Evolutionary conservation across 768 basidiomycete species (phyloP), one percentile per base, ranked within the genome.

Genomic region (Boletus sp.): DNA sequence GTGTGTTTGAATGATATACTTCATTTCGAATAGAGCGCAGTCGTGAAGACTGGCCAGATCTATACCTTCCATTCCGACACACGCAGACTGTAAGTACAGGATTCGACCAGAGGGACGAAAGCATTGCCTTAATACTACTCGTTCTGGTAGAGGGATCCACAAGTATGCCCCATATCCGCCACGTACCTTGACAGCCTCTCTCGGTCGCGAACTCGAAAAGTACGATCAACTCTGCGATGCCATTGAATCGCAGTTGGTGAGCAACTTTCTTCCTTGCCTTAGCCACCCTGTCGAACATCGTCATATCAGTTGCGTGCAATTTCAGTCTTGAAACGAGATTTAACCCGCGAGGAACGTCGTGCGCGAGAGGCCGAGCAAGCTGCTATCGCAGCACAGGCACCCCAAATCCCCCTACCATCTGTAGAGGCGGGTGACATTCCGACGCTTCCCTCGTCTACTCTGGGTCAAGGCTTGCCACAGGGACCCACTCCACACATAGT

Each of bases 191-290:
- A 83, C 80, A 4, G 74, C 82, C 4, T 77, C 85, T 17, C 75
- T 93, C 33, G 85, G 88, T 15, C 81, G 81, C 35, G 88, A 90
- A 63, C 74, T 90, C 4, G 88, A 91, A 65, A 85, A 81, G 63
- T 92, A 87, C 60, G 88, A 92, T 63, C 87, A 90, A 61, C 57
- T 90, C 5, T 89, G 88, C 62, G 90, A 93, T 64, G 75, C 83
- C 2, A 82, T 93, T 47, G 90, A 92, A 67, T 79, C 83, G 38
- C 82, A 83, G 49, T 61, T 93, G 59, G 90, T 83, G 68, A 68
- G 83, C 71, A 40, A 37, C 32, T 41, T n/a, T 44, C 32, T 25
- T 27, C 37, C 39, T 5, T 45, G 25, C 34, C n/a, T 39, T 53
- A 14, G 15, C 11, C 32, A 35, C 38, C 43, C 47, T 46, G 47